Evolutionary conservation across 2,329 filamentous ascomycete genomes (phyloP).

Genomic region (Exophiala calicioides): DNA sequence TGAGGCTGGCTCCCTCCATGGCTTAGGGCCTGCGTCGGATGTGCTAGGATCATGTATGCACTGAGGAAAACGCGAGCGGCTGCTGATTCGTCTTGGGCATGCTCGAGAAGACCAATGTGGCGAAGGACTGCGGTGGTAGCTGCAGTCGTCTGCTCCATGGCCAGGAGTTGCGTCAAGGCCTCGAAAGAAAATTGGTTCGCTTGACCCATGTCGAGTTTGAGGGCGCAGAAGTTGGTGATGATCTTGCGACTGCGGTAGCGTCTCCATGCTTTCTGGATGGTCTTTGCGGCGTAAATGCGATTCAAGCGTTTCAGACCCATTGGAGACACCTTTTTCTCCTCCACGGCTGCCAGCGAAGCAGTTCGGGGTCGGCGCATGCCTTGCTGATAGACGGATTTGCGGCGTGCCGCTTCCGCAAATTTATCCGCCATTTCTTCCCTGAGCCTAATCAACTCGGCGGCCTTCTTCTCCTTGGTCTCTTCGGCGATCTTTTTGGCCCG

Average conservation of each 20-base stretch:
- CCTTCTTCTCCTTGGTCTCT: slow-evolving; percentile 64
- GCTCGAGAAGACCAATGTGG: slow-evolving; percentile 56
- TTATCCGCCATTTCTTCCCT: slow-evolving; percentile 65
- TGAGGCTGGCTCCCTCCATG: slow-evolving; percentile 58
- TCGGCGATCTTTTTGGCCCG: slow-evolving; percentile 67
- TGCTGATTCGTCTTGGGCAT: slow-evolving; percentile 50
- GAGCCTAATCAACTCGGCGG: slow-evolving; percentile 61
- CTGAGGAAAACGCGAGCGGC: slow-evolving; percentile 64
- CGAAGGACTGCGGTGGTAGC: slow-evolving; percentile 57
- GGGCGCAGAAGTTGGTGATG: slow-evolving; percentile 52
- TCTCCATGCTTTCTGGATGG: slow-evolving; percentile 62
- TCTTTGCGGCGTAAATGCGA: slow-evolving; percentile 55
- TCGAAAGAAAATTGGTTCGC: slow-evolving; percentile 59
- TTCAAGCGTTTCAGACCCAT: slow-evolving; percentile 44
- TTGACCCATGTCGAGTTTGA: slow-evolving; percentile 56
- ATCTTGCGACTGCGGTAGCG: slow-evolving; percentile 50
- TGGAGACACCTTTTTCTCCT: slow-evolving; percentile 45
- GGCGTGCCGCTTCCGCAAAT: slow-evolving; percentile 63
- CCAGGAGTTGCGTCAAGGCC: slow-evolving; percentile 58
- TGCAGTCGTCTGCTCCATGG: slow-evolving; percentile 53
- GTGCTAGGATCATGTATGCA: slow-evolving; percentile 63
- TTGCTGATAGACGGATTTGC: slow-evolving; percentile 53
- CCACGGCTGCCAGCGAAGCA: slow-evolving; percentile 49
- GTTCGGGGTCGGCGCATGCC: slow-evolving; percentile 53
- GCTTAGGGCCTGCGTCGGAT: slow-evolving; percentile 62